Evolutionary conservation across 2,329 filamentous ascomycete genomes (phyloP), one percentile per base, ranked within the genome.

Genomic region (Colletotrichum navitas): DNA sequence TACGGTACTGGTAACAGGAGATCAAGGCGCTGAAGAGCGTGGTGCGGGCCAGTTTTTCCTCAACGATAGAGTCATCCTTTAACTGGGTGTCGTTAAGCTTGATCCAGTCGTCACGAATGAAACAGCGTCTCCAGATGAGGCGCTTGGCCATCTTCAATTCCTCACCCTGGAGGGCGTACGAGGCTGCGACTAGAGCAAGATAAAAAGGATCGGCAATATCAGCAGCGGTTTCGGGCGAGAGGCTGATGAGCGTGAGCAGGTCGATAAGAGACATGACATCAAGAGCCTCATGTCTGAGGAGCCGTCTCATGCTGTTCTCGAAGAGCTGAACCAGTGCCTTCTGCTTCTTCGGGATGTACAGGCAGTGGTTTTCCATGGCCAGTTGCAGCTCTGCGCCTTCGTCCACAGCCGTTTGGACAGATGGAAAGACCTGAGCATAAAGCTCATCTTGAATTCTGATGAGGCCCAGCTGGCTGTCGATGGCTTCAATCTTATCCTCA

Each of bases 51-150:
- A 97, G 81, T 24, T 88, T 84, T 36, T 87, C 85, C 64, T 90
- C 85, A 36, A 94, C 88, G 73, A 93, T 87, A 3, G 84, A 82
- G 77, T 97, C 94, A 68, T 90, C 89, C 78, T 93, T 92, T 71
- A 92, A 86, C 59, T 91, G 89, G 0, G 93, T 95, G 75, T 93
- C 90, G 78, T 96, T 95, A 78, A 97, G 88, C 70, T 84, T 85
- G 34, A 88, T 84, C 96, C 96, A 99, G 78, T 98, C 90, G 79
- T 98, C 95, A 61, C 91, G 90, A 75, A 95, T 87, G 77, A 93
- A 93, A 73, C 94, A 92, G 65, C 96, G 90, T 78, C 96, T 92
- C 96, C 96, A 99, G 73, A 98, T 93, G 49, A 90, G 83, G 21
- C 84, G 82, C 79, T 86, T 85, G 6, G 87, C 87, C 74, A 91